Evolutionary conservation across 2,329 filamentous ascomycete genomes (phyloP).

Genomic region (Hypoxylon sp.): DNA sequence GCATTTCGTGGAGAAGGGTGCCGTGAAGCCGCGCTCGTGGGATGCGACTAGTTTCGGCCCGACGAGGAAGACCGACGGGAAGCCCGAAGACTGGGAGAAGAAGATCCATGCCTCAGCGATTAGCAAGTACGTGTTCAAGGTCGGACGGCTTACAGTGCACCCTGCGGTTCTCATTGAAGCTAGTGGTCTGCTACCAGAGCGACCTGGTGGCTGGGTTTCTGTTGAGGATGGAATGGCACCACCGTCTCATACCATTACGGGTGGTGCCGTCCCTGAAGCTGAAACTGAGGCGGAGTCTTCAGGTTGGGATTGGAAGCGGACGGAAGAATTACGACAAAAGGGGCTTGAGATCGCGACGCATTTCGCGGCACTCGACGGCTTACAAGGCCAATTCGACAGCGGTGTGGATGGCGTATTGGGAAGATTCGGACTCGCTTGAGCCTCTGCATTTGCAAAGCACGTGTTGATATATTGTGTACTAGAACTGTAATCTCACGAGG

Average conservation of each 20-base stretch:
- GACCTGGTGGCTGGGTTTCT: constrained; percentile 75
- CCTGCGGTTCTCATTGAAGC: constrained; percentile 82
- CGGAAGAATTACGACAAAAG: constrained; percentile 69
- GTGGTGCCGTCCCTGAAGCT: constrained; percentile 58
- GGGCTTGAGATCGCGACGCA: constrained; percentile 70
- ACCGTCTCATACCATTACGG: constrained; percentile 49
- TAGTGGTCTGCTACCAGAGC: constrained; percentile 80
- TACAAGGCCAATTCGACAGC: constrained; percentile 68
- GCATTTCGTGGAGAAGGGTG: constrained; percentile 77
- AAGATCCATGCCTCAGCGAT: constrained; percentile 80
- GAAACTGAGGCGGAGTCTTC: constrained; percentile 58
- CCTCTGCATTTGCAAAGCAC: neutral
- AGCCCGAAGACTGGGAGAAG: constrained; percentile 68
- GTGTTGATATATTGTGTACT: neutral
- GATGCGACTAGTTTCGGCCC: constrained; percentile 62
- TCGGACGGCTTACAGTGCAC: constrained; percentile 85
- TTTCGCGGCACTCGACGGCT: constrained; percentile 70
- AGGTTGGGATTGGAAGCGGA: constrained; percentile 71
- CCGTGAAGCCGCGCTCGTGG: constrained; percentile 69
- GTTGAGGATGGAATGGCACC: constrained; percentile 55
- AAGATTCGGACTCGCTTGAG: constrained; percentile 62
- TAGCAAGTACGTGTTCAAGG: constrained; percentile 87
- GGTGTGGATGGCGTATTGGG: constrained; percentile 68
- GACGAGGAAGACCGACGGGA: constrained; percentile 55
- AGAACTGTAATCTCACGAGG: constrained; percentile 25